phyloP scores from a whole-genome alignment of 2,329 filamentous ascomycete genomes.

The Verticillium dahliae region DNA sequence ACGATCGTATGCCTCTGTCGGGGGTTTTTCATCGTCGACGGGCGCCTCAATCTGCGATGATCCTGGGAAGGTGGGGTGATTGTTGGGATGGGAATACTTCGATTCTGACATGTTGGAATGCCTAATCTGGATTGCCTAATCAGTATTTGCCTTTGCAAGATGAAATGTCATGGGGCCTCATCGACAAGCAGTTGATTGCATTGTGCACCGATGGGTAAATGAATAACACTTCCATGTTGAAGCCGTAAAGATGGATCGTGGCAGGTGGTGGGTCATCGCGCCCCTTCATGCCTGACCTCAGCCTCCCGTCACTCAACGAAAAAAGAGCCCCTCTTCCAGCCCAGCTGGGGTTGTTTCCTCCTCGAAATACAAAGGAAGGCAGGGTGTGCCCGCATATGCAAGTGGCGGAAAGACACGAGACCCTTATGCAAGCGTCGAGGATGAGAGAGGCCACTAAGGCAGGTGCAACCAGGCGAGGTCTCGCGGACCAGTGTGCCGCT shows the following conservation, averaged over 20 bases:
- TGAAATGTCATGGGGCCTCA: too few species aligned
- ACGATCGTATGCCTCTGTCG: neutral
- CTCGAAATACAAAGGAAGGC: neutral
- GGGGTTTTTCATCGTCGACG: neutral
- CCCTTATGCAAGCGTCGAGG: conserved; percentile 1
- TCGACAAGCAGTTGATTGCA: too few species aligned
- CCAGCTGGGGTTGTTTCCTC: neutral
- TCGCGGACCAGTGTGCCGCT: neutral
- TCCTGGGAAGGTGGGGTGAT: neutral
- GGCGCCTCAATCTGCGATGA: neutral
- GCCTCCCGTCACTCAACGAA: neutral
- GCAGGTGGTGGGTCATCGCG: neutral
- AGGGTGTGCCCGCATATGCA: neutral
- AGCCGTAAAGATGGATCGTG: neutral
- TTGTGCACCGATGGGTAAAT: too few species aligned
- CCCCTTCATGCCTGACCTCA: neutral
- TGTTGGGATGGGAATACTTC: neutral
- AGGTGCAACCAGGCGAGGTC: neutral
- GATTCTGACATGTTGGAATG: neutral
- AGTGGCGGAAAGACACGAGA: conserved; percentile 1
- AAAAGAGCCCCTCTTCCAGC: neutral
- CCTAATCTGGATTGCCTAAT: neutral
- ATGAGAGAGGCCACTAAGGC: neutral
- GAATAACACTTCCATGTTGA: neutral
- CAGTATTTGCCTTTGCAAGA: too few species aligned